Percentiles rank a stretch among this genome's conserved stretches.
phyloP scores from a whole-genome alignment of 2,329 filamentous ascomycete genomes.

The Diaporthe ilicicola region DNA sequence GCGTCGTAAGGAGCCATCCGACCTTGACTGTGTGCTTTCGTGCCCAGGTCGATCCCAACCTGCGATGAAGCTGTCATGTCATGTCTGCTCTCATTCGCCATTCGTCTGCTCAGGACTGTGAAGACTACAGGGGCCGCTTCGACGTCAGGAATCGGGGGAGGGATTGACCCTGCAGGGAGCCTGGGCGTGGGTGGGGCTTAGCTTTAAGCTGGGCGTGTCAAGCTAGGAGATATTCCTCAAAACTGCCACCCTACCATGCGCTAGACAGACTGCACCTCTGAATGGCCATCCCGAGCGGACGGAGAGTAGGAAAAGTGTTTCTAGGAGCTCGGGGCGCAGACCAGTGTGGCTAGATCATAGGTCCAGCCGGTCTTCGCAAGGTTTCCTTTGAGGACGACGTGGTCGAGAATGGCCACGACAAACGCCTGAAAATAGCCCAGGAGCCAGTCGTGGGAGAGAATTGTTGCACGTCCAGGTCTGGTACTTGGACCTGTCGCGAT shows the following conservation, averaged over 20 bases:
- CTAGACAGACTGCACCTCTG: neutral
- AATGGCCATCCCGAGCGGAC: neutral
- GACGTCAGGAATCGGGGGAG: neutral
- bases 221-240: slow-evolving; percentile 11
- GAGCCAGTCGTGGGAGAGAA: too few relatives aligned
- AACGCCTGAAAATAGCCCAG: slow-evolving; percentile 12
- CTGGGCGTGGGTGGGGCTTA: slow-evolving; percentile 5
- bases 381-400: slow-evolving; percentile 6
- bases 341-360: slow-evolving; percentile 11
- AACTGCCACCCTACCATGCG: neutral
- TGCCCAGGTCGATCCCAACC: neutral
- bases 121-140: slow-evolving; percentile 24
- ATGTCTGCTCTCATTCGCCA: neutral
- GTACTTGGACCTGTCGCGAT: neutral
- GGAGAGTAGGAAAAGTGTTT: slow-evolving; percentile 18
- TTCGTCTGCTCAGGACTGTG: neutral
- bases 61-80: neutral
- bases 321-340: slow-evolving; percentile 18
- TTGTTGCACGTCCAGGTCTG: neutral
- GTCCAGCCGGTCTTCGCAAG: neutral
- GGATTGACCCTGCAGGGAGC: slow-evolving; percentile 10
- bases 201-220: slow-evolving; percentile 21
- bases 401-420: neutral
- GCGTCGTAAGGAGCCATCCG: neutral
- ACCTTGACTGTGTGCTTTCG: neutral